Percentiles rank a stretch among this genome's conserved stretches.
Evolutionary conservation across 345 rosid genomes (phyloP).

Genomic region (Eucalyptus albens): DNA sequence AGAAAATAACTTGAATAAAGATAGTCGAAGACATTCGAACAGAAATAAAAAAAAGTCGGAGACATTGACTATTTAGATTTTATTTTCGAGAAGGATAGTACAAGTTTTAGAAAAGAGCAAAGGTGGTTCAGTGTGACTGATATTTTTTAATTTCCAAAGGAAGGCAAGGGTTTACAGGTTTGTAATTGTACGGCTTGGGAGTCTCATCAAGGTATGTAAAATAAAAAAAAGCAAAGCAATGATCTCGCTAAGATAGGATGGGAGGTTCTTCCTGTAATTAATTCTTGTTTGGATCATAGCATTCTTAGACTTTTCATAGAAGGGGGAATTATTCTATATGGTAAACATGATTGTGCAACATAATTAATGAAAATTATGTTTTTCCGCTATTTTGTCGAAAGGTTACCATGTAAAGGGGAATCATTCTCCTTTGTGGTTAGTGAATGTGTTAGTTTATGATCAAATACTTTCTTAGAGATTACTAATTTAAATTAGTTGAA

Average conservation of each 20-base stretch:
- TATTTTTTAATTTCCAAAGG: neutral
- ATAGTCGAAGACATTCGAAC: neutral
- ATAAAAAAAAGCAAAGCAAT: neutral
- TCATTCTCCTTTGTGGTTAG: neutral
- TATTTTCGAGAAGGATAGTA: neutral
- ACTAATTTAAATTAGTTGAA: neutral
- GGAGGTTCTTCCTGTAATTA: neutral
- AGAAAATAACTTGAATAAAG: too few species aligned
- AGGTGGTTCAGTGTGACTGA: neutral
- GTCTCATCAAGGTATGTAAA: neutral
- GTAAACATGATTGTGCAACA: neutral
- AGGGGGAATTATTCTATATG: neutral
- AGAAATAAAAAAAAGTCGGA: neutral
- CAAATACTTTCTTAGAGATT: neutral
- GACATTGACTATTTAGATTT: neutral
- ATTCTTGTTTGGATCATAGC: neutral
- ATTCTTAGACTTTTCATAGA: neutral
- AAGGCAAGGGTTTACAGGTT: neutral
- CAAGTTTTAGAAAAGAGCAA: neutral
- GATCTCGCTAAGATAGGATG: neutral
- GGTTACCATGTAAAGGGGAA: neutral
- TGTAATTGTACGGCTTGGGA: neutral
- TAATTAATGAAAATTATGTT: neutral
- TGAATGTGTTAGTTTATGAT: neutral
- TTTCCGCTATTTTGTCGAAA: neutral